These are phyloP conservation scores for Pseudopediastrum boryanum DNA, from an alignment of 139 green algal genomes.

Conservation along the genomic window DNA sequence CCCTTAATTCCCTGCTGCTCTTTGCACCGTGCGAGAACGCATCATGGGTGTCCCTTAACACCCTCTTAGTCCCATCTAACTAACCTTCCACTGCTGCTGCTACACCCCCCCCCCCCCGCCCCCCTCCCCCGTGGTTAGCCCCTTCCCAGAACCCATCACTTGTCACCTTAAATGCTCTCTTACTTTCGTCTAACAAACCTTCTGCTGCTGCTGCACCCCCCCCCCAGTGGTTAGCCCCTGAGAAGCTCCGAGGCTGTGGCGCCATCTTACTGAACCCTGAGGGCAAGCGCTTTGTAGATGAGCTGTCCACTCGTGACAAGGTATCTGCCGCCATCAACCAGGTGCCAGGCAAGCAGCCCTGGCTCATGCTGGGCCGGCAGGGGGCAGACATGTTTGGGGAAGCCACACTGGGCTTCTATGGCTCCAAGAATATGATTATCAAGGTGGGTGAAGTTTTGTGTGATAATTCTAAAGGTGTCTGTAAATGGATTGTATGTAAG, in stretches of 20 bases:
- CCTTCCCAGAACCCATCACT: no score
- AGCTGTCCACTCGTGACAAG: slow-evolving; percentile 70
- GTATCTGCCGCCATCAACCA: slow-evolving; percentile 59
- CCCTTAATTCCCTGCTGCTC: no score
- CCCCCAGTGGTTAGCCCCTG: slow-evolving; percentile 71
- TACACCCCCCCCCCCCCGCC: no score
- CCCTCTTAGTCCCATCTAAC: no score
- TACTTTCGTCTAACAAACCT: no score
- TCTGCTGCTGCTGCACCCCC: no score
- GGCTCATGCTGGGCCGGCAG: slow-evolving; percentile 56
- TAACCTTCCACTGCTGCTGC: no score
- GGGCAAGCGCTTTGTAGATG: slow-evolving; percentile 76
- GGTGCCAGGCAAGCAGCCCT: slow-evolving; percentile 32
- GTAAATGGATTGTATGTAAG: background rate
- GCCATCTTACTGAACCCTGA: slow-evolving; percentile 63
- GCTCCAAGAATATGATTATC: slow-evolving; percentile 57
- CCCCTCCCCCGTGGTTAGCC: no score
- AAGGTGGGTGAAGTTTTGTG: slow-evolving; percentile 41
- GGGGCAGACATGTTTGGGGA: slow-evolving; percentile 52
- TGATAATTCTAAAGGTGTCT: background rate
- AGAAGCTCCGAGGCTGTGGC: slow-evolving; percentile 75
- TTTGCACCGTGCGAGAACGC: no score
- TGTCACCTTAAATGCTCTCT: no score
- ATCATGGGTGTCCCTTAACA: no score
- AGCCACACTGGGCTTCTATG: slow-evolving; percentile 69